These are phyloP conservation scores for Ilex asprella DNA, from an alignment of 257 asterid species.

Conservation along the genomic window DNA sequence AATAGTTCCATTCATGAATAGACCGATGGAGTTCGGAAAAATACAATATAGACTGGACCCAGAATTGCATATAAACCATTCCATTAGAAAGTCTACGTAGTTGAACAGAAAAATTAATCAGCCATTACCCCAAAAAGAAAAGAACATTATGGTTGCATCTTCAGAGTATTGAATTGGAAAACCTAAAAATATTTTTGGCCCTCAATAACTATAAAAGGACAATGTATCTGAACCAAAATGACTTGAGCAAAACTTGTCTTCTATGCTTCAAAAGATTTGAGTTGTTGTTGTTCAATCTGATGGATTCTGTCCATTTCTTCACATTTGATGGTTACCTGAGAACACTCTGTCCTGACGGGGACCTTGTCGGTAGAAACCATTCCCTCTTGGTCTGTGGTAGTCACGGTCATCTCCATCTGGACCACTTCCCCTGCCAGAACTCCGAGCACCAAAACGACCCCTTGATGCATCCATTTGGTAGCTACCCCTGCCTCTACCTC, in stretches of 20 bases:
- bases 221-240: slow-evolving; percentile 17
- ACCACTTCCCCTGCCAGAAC: slow-evolving; percentile 37
- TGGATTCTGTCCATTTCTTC: slow-evolving; percentile 36
- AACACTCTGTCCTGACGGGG: slow-evolving; percentile 50
- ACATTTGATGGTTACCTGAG: slow-evolving; percentile 42
- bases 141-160: slow-evolving; percentile 12
- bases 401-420: slow-evolving; percentile 51
- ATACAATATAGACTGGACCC: too few species aligned
- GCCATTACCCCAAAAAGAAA: slow-evolving; percentile 4
- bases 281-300: too few species aligned
- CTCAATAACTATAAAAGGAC: too few species aligned
- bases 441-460: slow-evolving; percentile 73
- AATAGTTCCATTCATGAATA: too few species aligned
- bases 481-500: slow-evolving; percentile 51
- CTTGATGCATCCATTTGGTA: slow-evolving; percentile 58
- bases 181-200: too few species aligned
- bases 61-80: too few species aligned
- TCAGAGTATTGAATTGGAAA: too few species aligned
- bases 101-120: too few species aligned
- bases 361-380: slow-evolving; percentile 62
- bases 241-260: too few species aligned
- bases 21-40: too few species aligned
- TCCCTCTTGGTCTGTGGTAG: slow-evolving; percentile 61
- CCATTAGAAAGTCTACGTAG: too few species aligned
- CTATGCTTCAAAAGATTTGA: not conserved